These are phyloP conservation scores for Coelastrella sp. DNA, from an alignment of 139 green algal species.

Conservation along the genomic window DNA sequence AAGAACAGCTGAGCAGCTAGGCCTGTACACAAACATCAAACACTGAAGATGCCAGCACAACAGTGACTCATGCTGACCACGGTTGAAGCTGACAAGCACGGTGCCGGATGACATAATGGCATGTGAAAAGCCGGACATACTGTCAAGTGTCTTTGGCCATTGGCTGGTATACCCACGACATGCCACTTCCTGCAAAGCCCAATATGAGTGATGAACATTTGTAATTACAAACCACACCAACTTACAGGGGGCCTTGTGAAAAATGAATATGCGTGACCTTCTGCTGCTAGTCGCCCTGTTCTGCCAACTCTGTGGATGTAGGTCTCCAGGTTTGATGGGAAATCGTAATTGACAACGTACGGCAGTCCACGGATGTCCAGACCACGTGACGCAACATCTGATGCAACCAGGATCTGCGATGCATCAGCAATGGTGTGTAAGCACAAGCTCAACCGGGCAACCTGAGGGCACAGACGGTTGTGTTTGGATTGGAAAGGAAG, in stretches of 20 bases:
- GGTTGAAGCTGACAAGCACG: too few species aligned
- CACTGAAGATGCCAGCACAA: too few species aligned
- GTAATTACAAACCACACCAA: too few species aligned
- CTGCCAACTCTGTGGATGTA: constrained; percentile 96
- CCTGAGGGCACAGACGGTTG: not conserved
- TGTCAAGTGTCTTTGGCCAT: too few species aligned
- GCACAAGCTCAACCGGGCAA: too few species aligned
- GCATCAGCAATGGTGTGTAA: not conserved
- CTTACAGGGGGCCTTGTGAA: constrained; percentile 80
- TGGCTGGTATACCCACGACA: too few species aligned
- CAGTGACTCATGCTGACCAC: too few species aligned
- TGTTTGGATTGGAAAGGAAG: not conserved
- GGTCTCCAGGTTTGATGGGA: constrained; percentile 84
- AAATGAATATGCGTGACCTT: constrained; percentile 91
- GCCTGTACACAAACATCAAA: too few species aligned
- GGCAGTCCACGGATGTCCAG: constrained; percentile 86
- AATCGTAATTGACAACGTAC: constrained; percentile 95
- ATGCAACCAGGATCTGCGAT: constrained; percentile 85
- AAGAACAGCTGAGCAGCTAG: constrained; percentile 64
- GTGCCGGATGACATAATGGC: too few species aligned
- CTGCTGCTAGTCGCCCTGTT: constrained; percentile 88
- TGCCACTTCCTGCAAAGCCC: too few species aligned
- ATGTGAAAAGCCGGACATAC: too few species aligned
- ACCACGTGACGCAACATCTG: constrained; percentile 87
- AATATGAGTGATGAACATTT: too few species aligned